Evolutionary conservation across 2,329 filamentous ascomycete species (phyloP).

Genomic region (Biscogniauxia mediterranea): DNA sequence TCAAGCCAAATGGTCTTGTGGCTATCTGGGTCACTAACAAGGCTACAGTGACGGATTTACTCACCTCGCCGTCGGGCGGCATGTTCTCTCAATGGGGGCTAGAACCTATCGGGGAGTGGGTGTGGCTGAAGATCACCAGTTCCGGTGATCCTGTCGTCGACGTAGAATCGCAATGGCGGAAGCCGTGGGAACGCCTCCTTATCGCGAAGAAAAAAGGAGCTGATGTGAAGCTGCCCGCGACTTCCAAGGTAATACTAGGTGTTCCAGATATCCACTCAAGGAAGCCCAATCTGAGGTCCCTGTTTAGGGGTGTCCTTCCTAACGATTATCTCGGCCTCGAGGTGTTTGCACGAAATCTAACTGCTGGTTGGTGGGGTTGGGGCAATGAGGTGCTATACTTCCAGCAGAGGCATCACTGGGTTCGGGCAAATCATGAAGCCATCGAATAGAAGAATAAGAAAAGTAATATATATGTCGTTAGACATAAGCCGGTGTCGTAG

Average conservation of each 20-base stretch:
- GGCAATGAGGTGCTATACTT: constrained; percentile 72
- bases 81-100: constrained; percentile 68
- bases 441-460: constrained; percentile 1
- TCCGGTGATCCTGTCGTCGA: constrained; percentile 63
- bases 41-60: constrained; percentile 53
- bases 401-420: constrained; percentile 58
- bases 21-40: constrained; percentile 81
- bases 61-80: constrained; percentile 53
- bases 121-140: constrained; percentile 72
- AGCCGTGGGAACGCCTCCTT: constrained; percentile 73
- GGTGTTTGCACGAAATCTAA: constrained; percentile 72
- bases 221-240: constrained; percentile 33
- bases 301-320: constrained; percentile 57
- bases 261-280: constrained; percentile 77
- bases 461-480: constrained; percentile 8
- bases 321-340: constrained; percentile 61
- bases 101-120: constrained; percentile 67
- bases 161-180: constrained; percentile 63
- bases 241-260: constrained; percentile 60
- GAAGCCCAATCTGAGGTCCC: constrained; percentile 67
- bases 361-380: constrained; percentile 76
- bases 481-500: neutral
- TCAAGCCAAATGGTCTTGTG: constrained; percentile 56
- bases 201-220: constrained; percentile 50
- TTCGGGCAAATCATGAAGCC: constrained; percentile 15